Conservation (phyloP, 352 stramenopile genomes). For the Globisporangium iwayamae region DNA sequence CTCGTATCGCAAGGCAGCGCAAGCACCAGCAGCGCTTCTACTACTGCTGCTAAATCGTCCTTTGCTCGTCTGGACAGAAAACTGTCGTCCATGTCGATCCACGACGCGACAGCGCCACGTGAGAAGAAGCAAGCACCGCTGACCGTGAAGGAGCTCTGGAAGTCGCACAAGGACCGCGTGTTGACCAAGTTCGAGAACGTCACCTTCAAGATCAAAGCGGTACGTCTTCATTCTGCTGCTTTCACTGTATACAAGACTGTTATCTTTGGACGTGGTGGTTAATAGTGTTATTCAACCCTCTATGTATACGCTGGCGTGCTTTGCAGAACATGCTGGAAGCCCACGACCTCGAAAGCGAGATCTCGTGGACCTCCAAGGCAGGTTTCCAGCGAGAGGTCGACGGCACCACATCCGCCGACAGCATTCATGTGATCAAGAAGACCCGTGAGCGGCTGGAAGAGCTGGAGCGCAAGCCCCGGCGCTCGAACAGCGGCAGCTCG, state of each 20-base stretch:
- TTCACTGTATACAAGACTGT: neutral
- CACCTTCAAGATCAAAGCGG: constrained; percentile 76
- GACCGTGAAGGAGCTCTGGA: constrained; percentile 66
- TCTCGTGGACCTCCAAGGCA: constrained; percentile 36
- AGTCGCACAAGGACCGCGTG: constrained; percentile 58
- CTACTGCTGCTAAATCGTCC: neutral
- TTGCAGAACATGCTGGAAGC: constrained; percentile 68
- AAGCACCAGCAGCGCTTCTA: neutral
- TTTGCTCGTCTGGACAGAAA: constrained; percentile 1
- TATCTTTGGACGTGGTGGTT: neutral
- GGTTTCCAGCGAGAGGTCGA: constrained; percentile 39
- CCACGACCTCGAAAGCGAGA: constrained; percentile 57
- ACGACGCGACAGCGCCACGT: neutral
- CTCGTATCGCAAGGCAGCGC: neutral
- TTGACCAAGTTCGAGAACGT: constrained; percentile 59
- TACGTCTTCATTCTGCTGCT: constrained; percentile 13
- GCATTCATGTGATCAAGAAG: constrained; percentile 52
- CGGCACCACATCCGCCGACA: constrained; percentile 11
- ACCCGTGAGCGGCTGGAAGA: constrained; percentile 66
- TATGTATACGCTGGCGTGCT: constrained; percentile 1
- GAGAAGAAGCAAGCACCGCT: constrained; percentile 4
- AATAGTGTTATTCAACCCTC: neutral
- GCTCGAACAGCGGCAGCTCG: constrained; percentile 1
- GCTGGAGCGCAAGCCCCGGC: constrained; percentile 34
- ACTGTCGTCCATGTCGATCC: constrained; percentile 5